A percentile compares a stretch with the other conserved stretches of the same genome.
Evolutionary conservation across 208 protist genomes (phyloP).

Genomic region (Wallacemonas collosoma): DNA sequence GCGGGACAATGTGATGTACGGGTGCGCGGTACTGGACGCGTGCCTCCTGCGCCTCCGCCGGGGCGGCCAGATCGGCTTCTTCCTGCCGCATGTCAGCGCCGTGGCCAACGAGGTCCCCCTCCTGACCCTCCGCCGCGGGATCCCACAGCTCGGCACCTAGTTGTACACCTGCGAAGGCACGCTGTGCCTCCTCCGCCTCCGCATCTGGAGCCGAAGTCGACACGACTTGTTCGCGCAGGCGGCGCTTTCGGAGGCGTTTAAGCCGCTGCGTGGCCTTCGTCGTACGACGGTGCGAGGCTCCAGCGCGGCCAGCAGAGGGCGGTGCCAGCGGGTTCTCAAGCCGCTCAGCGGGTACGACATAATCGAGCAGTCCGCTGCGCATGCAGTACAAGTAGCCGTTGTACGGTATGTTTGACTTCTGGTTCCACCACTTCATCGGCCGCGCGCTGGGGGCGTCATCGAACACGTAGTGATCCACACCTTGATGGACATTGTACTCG

Average conservation of each 20-base stretch:
- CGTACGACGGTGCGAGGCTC: constrained; percentile 11
- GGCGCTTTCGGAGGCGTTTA: constrained; percentile 17
- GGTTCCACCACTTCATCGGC: constrained; percentile 89
- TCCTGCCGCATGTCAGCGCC: not conserved
- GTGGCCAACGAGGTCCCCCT: constrained; percentile 6
- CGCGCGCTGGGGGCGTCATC: constrained; percentile 80
- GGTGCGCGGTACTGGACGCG: constrained; percentile 24
- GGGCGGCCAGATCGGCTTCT: constrained; percentile 8
- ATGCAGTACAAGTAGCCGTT: constrained; percentile 82
- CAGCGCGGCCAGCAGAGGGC: constrained; percentile 15
- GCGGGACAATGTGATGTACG: constrained; percentile 36
- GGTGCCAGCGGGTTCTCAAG: constrained; percentile 68
- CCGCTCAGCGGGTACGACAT: constrained; percentile 51
- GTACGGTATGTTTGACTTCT: constrained; percentile 90
- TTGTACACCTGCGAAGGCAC: not conserved
- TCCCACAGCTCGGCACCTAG: constrained; percentile 11
- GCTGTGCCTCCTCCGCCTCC: not conserved
- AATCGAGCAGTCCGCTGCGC: constrained; percentile 69
- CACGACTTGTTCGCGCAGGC: not conserved
- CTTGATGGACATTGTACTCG: constrained; percentile 84
- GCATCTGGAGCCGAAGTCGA: not conserved
- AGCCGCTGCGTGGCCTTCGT: constrained; percentile 14
- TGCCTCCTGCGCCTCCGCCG: constrained; percentile 5
- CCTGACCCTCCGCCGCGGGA: not conserved
- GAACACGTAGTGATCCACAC: constrained; percentile 86